Percentiles rank a stretch among this genome's conserved stretches.
Evolutionary conservation across 441 rosid species (phyloP).

Genomic region (Populus tomentosa): DNA sequence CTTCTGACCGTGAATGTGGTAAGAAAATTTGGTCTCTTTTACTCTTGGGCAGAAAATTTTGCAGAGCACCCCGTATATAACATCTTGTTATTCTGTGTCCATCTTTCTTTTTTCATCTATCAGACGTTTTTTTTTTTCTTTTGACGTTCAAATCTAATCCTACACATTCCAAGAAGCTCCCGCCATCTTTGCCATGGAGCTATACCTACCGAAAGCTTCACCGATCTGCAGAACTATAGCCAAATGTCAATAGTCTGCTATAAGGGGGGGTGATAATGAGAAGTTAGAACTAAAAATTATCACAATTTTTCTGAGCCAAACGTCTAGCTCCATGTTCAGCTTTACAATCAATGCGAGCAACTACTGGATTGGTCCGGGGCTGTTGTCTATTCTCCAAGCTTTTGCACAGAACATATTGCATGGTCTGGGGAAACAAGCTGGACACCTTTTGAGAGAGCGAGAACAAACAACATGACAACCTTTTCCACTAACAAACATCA

Average conservation of each 20-base stretch:
- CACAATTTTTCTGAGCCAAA: constrained; percentile 73
- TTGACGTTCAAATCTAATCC: neutral
- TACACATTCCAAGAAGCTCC: constrained; percentile 70
- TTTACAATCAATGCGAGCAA: constrained; percentile 84
- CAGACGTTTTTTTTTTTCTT: too few relatives aligned
- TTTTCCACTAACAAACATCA: neutral
- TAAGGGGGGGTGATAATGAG: too few relatives aligned
- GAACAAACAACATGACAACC: neutral
- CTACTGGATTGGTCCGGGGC: constrained; percentile 80
- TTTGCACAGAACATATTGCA: constrained; percentile 67
- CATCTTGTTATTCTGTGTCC: too few relatives aligned
- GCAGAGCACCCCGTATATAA: too few relatives aligned
- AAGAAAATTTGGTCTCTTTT: too few relatives aligned
- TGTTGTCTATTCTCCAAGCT: constrained; percentile 53
- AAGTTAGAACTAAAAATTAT: neutral
- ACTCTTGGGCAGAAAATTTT: too few relatives aligned
- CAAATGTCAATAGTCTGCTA: neutral
- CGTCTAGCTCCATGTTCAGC: constrained; percentile 97
- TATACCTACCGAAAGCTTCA: constrained; percentile 77
- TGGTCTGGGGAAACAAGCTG: constrained; percentile 42
- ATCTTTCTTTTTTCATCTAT: too few relatives aligned
- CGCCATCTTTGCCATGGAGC: constrained; percentile 83
- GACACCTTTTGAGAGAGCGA: neutral
- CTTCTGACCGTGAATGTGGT: too few relatives aligned
- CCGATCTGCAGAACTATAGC: constrained; percentile 49